Evolutionary conservation across 176 grass and related monocot genomes (phyloP).

Genomic region (Lolium perenne): DNA sequence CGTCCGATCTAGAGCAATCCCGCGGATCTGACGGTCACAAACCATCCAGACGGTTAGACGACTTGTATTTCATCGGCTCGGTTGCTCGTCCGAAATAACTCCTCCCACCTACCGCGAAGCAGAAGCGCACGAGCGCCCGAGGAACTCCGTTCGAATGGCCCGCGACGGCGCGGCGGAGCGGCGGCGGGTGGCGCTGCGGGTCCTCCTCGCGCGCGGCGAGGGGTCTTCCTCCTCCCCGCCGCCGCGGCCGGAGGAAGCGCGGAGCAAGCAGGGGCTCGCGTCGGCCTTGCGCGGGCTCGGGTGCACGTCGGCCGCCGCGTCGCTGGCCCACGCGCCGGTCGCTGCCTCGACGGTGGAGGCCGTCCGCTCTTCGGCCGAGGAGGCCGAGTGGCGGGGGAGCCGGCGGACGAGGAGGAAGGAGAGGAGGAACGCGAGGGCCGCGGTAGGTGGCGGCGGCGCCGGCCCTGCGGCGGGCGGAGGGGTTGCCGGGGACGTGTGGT

Average conservation of each 20-base stretch:
- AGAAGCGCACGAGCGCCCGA: constrained; percentile 23
- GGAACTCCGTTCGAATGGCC: constrained; percentile 39
- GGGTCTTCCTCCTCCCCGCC: background rate
- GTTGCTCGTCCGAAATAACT: background rate
- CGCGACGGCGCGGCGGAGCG: constrained; percentile 38
- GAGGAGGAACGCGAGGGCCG: constrained; percentile 54
- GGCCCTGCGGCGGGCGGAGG: constrained; percentile 3
- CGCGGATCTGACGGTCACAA: background rate
- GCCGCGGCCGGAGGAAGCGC: background rate
- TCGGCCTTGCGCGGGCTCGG: constrained; percentile 68
- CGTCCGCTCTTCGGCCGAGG: constrained; percentile 34
- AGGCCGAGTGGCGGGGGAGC: constrained; percentile 2
- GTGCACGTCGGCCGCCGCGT: constrained; percentile 56
- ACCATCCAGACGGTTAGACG: background rate
- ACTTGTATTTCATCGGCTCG: constrained; percentile 22
- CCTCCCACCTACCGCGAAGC: constrained; percentile 29
- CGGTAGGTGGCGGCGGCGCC: background rate
- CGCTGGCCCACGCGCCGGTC: constrained; percentile 44
- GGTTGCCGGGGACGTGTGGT: constrained; percentile 76
- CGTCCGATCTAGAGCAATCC: background rate
- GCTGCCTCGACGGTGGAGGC: background rate
- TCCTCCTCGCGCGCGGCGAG: constrained; percentile 31
- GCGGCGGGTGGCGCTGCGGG: constrained; percentile 37
- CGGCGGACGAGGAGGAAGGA: constrained; percentile 34
- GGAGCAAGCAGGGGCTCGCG: constrained; percentile 32